These are phyloP conservation scores for Discostella stelligeroides DNA, from an alignment of 108 stramenopile species.

Conservation along the genomic window DNA sequence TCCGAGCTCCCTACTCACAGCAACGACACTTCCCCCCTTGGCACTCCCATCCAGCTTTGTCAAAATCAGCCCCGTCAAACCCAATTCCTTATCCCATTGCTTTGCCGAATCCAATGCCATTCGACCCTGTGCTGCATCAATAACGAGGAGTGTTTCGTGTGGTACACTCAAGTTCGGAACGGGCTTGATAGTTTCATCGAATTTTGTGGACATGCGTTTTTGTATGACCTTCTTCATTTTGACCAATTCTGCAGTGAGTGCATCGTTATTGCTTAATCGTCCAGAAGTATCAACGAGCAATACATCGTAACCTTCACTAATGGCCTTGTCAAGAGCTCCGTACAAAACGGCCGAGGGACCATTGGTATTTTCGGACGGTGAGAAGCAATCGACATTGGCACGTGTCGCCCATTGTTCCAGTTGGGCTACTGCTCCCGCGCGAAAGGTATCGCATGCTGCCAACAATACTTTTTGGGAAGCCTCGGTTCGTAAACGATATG, in stretches of 20 bases:
- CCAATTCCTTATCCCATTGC: conserved; percentile 87
- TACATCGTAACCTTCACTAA: conserved; percentile 81
- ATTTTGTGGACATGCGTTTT: conserved; percentile 66
- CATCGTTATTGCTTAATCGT: conserved; percentile 89
- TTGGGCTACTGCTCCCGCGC: conserved; percentile 95
- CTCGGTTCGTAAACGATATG: conserved; percentile 77
- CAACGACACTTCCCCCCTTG: conserved; percentile 92
- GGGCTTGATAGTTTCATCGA: conserved; percentile 54
- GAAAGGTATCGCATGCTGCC: conserved; percentile 95
- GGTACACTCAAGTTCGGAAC: conserved; percentile 71
- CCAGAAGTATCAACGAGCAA: conserved; percentile 94
- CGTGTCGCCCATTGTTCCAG: conserved; percentile 89
- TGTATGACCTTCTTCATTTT: conserved; percentile 91
- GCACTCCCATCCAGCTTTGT: conserved; percentile 96
- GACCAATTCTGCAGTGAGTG: conserved; percentile 82
- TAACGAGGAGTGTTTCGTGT: conserved; percentile 92
- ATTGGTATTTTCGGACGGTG: conserved; percentile 62
- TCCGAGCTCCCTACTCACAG: conserved; percentile 85
- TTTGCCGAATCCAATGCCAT: conserved; percentile 94
- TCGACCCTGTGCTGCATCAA: conserved; percentile 94
- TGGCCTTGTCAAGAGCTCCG: conserved; percentile 78
- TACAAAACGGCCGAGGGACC: conserved; percentile 76
- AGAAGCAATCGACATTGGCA: conserved; percentile 84
- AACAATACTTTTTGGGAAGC: conserved; percentile 86
- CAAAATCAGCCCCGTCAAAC: conserved; percentile 88